Evolutionary conservation across 345 rosid genomes (phyloP).

Genomic region (Erucastrum elatum): DNA sequence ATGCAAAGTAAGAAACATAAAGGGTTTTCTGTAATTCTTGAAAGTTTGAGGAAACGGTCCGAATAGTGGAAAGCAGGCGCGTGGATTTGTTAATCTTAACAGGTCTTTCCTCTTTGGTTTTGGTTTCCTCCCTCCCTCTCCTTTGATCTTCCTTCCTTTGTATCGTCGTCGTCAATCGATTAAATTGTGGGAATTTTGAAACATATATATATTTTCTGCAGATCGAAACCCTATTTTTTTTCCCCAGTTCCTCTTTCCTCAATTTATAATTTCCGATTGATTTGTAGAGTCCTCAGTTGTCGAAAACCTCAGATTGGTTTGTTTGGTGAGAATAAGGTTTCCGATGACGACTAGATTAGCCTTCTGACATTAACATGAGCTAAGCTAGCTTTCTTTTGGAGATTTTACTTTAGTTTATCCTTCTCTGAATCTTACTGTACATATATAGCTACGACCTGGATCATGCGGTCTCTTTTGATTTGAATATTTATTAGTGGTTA

Average conservation of each 20-base stretch:
- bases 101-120: constrained; percentile 16
- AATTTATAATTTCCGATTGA: too few species aligned
- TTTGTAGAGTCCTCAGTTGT: too few species aligned
- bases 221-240: constrained; percentile 19
- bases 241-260: too few species aligned
- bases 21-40: background rate
- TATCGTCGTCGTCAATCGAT: constrained; percentile 32
- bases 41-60: background rate
- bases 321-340: background rate
- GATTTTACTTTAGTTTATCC: too few species aligned
- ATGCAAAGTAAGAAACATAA: too few species aligned
- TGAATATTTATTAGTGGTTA: too few species aligned
- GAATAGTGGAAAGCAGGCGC: constrained; percentile 24
- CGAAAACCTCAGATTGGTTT: too few species aligned
- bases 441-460: constrained; percentile 25
- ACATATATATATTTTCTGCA: background rate
- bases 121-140: background rate
- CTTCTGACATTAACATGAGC: too few species aligned
- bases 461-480: constrained; percentile 12
- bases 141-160: constrained; percentile 25
- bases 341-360: too few species aligned
- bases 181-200: background rate
- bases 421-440: constrained; percentile 25
- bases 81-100: constrained; percentile 13
- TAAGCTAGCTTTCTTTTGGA: too few species aligned